Percentiles rank a stretch among this genome's conserved stretches.
Evolutionary conservation across 1,284 basidiomycete species (phyloP).

Genomic region (Pseudomicrostroma phylloplanum): DNA sequence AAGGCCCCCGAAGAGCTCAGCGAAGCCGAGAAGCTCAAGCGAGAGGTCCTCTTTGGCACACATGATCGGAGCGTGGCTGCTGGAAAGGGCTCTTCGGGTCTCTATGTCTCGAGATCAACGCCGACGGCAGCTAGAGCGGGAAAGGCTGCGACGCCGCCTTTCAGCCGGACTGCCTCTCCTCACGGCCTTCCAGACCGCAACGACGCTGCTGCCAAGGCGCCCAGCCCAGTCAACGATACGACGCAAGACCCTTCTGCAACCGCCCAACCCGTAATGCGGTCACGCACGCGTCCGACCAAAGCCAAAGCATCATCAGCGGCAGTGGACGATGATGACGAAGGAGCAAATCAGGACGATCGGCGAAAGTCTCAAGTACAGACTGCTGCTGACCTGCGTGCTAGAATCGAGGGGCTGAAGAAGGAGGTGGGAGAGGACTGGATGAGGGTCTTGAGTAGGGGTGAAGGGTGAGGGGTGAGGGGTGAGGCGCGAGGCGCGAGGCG

Average conservation of each 20-base stretch:
- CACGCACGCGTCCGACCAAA: background rate
- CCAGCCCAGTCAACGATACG: too few species aligned
- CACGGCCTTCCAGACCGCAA: background rate
- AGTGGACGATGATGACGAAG: too few species aligned
- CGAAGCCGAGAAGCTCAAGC: conserved; percentile 5
- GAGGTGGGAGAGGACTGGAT: conserved; percentile 49
- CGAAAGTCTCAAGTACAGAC: background rate
- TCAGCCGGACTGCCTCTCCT: background rate
- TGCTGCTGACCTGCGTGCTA: conserved; percentile 15
- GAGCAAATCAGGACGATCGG: background rate
- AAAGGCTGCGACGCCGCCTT: background rate
- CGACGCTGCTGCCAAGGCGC: background rate
- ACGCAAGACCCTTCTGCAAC: background rate
- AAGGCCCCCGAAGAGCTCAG: background rate
- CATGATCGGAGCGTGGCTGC: too few species aligned
- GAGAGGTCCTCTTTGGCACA: background rate
- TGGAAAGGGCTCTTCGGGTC: background rate
- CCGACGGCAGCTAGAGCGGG: background rate
- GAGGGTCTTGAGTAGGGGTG: conserved; percentile 24
- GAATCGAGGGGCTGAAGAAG: conserved; percentile 42
- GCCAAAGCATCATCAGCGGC: background rate
- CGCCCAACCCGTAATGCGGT: background rate
- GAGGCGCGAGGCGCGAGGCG: too few species aligned
- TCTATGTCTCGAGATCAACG: background rate
- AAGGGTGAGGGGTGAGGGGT: background rate